Conservation (phyloP, 2,329 filamentous ascomycete genomes). For the Penicillium brevicompactum region DNA sequence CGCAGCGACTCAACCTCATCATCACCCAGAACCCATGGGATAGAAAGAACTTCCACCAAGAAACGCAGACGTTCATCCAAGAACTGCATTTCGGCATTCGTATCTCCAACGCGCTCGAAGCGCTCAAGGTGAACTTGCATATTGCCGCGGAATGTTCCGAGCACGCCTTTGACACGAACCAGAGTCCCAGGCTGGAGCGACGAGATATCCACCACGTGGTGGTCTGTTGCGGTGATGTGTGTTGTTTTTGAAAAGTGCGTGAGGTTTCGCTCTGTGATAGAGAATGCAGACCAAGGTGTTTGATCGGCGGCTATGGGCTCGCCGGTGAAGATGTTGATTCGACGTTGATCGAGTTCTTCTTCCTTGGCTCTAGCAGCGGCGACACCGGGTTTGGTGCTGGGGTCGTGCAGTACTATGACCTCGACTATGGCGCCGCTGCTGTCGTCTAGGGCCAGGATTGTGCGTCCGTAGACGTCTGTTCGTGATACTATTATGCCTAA, state of each 20-base stretch:
- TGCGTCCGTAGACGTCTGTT: slow-evolving; percentile 56
- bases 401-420: slow-evolving; percentile 48
- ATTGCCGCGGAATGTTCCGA: slow-evolving; percentile 52
- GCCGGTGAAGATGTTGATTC: slow-evolving; percentile 17
- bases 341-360: neutral
- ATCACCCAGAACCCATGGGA: slow-evolving; percentile 55
- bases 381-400: slow-evolving; percentile 1
- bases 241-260: slow-evolving; percentile 1
- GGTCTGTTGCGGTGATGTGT: slow-evolving; percentile 30
- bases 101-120: slow-evolving; percentile 52
- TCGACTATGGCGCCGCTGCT: slow-evolving; percentile 62
- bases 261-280: neutral
- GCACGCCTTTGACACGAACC: slow-evolving; percentile 60
- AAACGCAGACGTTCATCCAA: slow-evolving; percentile 56
- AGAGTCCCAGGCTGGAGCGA: slow-evolving; percentile 53
- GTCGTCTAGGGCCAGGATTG: slow-evolving; percentile 61
- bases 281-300: slow-evolving; percentile 2
- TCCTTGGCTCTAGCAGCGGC: neutral
- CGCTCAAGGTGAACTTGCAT: slow-evolving; percentile 60
- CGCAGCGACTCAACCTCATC: slow-evolving; percentile 48
- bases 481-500: slow-evolving; percentile 69
- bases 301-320: slow-evolving; percentile 31
- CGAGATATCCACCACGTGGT: slow-evolving; percentile 48
- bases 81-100: slow-evolving; percentile 56
- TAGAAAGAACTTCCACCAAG: slow-evolving; percentile 51